Base-by-base conservation (phyloP, 2,329 filamentous ascomycete genomes). In the Verticillium tricorpus region DNA sequence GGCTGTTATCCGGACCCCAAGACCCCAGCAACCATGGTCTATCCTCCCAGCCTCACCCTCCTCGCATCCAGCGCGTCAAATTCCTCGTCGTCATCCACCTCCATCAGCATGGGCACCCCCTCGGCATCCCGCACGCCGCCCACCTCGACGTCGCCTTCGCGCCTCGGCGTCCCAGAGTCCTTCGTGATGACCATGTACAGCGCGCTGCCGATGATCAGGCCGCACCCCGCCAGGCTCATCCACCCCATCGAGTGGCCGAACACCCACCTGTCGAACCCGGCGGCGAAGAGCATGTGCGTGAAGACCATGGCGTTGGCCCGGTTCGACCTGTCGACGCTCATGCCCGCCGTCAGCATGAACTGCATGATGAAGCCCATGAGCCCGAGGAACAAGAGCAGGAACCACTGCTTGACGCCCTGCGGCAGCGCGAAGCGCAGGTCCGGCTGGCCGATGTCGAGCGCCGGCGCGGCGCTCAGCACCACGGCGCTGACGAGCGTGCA, bases 281-380 rank as follows among this genome's bases (percentile, higher is more conserved):
- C 80, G 1, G 83, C 83, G 66, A 85, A 85, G 40, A 85, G 69
- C 78, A 85, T 84, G 56, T 85, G 80, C 7, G 83, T 84, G 63
- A 85, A 85, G 5, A 85, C 74, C 83, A 87, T 85, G 60, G 80
- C 77, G 17, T 82, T 85, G 8, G 84, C 83, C 54, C 81, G 74
- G 66, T 85, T 85, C 22, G 82, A 82, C 64, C 89, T 89, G 69
- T 93, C 90, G 64, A 89, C 86, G 28, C 89, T 78, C 57, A 97
- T 76, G 0, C 92, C 92, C 0, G 86, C 84, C 1, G 93, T 95
- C 19, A 96, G 78, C n/a, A 96, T 80, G 67, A 92, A 92, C 82
- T 97, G 93, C 85, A 94, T 90, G 25, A 89, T 73, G 70, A 97
- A 94, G 0, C 93, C 93, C 66, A 89, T 89, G 0, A 86, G 70